Percentiles rank a stretch among this genome's conserved stretches.
Conservation (phyloP, 2,329 filamentous ascomycete genomes). For the Alternaria triticimaculans region DNA sequence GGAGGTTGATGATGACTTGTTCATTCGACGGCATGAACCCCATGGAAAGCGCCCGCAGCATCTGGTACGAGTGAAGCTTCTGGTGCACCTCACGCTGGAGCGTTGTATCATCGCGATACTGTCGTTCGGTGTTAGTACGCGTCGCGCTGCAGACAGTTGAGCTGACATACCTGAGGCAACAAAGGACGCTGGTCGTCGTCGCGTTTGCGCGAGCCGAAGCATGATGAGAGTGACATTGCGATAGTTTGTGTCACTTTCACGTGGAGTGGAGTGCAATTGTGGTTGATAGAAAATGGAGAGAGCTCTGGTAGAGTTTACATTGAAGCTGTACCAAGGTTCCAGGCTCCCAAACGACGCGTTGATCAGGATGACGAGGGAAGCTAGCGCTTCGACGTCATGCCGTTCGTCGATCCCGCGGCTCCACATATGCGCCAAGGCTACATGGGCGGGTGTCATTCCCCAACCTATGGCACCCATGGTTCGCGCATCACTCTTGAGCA, state of each 20-base stretch:
- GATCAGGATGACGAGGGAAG: constrained; percentile 14
- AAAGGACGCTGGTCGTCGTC: constrained; percentile 73
- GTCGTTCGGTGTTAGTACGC: background rate
- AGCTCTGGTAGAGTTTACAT: constrained; percentile 1
- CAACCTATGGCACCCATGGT: background rate
- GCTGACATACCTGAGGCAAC: constrained; percentile 64
- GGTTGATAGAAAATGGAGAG: background rate
- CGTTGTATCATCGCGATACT: constrained; percentile 79
- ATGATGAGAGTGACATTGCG: constrained; percentile 62
- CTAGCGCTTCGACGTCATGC: constrained; percentile 15
- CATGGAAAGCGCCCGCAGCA: constrained; percentile 78
- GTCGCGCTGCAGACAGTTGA: background rate
- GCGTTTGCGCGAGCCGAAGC: constrained; percentile 66
- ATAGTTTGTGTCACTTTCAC: background rate
- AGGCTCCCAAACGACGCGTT: constrained; percentile 4
- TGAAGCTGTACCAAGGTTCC: constrained; percentile 4
- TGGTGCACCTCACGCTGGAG: constrained; percentile 75
- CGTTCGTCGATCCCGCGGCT: constrained; percentile 11
- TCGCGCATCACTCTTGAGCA: background rate
- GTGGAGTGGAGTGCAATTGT: constrained; percentile 1
- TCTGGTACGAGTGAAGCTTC: constrained; percentile 93
- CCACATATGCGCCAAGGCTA: constrained; percentile 13
- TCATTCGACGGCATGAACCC: constrained; percentile 94
- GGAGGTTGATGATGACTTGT: constrained; percentile 79
- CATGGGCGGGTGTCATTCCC: background rate